A percentile compares a stretch with the other conserved stretches of the same genome.
Evolutionary conservation across 345 rosid species (phyloP).

Genomic region (Gossypium bickii): DNA sequence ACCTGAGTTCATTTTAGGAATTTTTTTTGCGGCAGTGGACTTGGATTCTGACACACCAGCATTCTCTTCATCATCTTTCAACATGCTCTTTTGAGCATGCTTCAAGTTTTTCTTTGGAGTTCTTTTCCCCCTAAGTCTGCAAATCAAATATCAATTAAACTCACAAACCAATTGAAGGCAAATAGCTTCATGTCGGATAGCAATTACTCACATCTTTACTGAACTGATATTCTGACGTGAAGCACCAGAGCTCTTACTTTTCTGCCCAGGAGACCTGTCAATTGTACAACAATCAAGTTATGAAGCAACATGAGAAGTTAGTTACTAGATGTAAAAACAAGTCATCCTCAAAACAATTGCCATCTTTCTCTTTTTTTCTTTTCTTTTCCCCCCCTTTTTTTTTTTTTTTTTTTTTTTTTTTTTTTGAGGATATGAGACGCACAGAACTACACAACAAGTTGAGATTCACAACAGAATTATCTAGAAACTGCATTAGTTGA

Average conservation of each 20-base stretch:
- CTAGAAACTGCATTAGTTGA: conserved; percentile 7
- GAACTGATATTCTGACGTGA: conserved; percentile 40
- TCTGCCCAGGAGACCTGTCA: conserved; percentile 48
- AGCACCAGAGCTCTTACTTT: conserved; percentile 35
- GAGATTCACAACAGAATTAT: conserved; percentile 2
- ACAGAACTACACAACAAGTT: neutral
- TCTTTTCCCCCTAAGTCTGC: conserved; percentile 72
- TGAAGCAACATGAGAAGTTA: conserved; percentile 10
- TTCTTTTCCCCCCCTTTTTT: fast-evolving
- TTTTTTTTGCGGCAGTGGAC: conserved; percentile 22
- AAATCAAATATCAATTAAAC: conserved; percentile 16
- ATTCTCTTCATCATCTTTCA: conserved; percentile 31
- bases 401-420: neutral
- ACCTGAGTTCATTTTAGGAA: conserved; percentile 35
- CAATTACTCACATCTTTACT: conserved; percentile 45
- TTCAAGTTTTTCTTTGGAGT: conserved; percentile 68
- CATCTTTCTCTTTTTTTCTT: neutral
- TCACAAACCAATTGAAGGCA: conserved; percentile 8
- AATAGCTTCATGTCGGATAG: neutral
- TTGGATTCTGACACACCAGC: conserved; percentile 44
- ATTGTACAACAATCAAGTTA: conserved; percentile 33
- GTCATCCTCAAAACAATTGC: neutral
- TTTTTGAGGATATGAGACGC: neutral
- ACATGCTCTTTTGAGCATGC: conserved; percentile 24
- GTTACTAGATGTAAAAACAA: conserved; percentile 4